phyloP scores from a whole-genome alignment of 116 monocot species.

The Posidonia oceanica region DNA sequence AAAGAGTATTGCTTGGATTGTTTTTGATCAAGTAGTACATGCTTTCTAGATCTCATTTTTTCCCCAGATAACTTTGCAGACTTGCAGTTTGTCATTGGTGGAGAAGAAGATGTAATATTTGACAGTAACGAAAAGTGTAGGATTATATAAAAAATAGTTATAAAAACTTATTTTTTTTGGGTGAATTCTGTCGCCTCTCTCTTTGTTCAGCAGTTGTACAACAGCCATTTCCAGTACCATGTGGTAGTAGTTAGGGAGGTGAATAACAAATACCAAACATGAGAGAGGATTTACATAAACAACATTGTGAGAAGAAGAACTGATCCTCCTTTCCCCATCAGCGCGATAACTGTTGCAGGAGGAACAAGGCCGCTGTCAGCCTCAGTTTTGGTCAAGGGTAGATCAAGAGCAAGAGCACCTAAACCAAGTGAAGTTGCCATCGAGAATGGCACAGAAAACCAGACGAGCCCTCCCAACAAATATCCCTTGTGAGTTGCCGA shows the following conservation, averaged over 20 bases:
- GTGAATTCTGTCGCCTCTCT: background rate
- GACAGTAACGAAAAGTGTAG: too few relatives aligned
- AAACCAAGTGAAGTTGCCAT: conserved; percentile 85
- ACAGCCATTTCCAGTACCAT: background rate
- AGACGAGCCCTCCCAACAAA: conserved; percentile 86
- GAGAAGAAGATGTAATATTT: too few relatives aligned
- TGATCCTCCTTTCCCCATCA: conserved; percentile 96
- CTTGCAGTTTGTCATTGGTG: too few relatives aligned
- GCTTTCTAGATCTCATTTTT: too few relatives aligned
- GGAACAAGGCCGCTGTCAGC: conserved; percentile 83
- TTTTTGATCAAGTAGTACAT: too few relatives aligned
- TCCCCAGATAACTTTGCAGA: too few relatives aligned
- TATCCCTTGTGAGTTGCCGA: conserved; percentile 98
- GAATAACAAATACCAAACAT: background rate
- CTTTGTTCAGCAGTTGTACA: background rate
- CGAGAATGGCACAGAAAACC: conserved; percentile 98
- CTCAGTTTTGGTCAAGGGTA: conserved; percentile 66
- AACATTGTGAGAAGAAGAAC: conserved; percentile 94
- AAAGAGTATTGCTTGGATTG: too few relatives aligned
- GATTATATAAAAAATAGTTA: too few relatives aligned
- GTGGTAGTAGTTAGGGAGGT: background rate
- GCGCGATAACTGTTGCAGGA: conserved; percentile 78
- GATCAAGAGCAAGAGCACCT: conserved; percentile 94
- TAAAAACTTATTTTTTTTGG: too few relatives aligned
- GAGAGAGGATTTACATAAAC: conserved; percentile 59